Conservation (phyloP, 768 basidiomycete genomes). For the Artomyces pyxidatus region DNA sequence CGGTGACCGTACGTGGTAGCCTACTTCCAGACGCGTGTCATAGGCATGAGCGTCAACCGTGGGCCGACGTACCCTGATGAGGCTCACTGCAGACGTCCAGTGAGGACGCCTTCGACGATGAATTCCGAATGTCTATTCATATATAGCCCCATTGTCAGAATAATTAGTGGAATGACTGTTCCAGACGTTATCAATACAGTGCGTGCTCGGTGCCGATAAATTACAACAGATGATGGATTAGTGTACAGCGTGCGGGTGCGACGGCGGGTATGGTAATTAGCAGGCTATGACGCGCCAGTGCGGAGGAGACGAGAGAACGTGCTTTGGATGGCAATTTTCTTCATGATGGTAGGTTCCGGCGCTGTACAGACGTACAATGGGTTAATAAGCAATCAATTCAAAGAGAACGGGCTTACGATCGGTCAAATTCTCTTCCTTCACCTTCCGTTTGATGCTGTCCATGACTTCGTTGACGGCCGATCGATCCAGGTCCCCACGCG, state of each 20-base stretch:
- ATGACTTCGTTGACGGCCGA: slow-evolving; percentile 82
- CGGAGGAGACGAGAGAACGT: slow-evolving; percentile 71
- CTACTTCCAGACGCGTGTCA: no score
- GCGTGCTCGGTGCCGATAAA: no score
- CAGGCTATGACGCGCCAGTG: slow-evolving; percentile 12
- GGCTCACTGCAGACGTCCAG: no score
- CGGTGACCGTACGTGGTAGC: no score
- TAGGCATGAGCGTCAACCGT: no score
- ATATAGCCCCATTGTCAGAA: no score
- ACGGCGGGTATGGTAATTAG: not conserved
- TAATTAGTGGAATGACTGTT: no score
- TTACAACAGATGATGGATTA: not conserved
- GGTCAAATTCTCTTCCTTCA: slow-evolving; percentile 76
- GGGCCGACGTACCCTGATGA: no score
- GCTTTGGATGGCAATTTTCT: slow-evolving; percentile 73
- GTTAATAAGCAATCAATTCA: slow-evolving; percentile 3
- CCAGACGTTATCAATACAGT: no score
- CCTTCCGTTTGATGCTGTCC: slow-evolving; percentile 88
- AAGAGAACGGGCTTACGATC: slow-evolving; percentile 51
- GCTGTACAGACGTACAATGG: slow-evolving; percentile 34
- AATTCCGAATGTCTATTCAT: no score
- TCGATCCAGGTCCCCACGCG: slow-evolving; percentile 87
- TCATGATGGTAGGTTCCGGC: slow-evolving; percentile 82
- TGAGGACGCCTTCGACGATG: no score
- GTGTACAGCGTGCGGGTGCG: not conserved